Percentiles rank a stretch among this genome's conserved stretches.
phyloP scores from a whole-genome alignment of 164 flowering plant genomes.

The Warburgia ugandensis region DNA sequence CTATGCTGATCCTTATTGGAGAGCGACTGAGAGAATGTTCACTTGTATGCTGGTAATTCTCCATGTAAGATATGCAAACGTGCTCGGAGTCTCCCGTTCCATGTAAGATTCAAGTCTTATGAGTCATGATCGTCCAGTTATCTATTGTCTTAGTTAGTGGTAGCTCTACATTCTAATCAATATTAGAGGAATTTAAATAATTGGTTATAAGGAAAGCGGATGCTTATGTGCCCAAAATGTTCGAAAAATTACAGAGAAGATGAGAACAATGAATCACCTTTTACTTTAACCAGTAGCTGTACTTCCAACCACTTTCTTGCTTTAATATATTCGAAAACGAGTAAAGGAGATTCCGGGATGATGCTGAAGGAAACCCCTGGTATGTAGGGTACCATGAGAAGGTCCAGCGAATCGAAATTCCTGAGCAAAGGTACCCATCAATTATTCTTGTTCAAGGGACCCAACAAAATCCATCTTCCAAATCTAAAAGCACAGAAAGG shows the following conservation, averaged over 20 bases:
- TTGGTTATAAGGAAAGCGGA: constrained; percentile 12
- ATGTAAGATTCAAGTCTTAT: too few relatives aligned
- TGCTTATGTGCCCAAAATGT: constrained; percentile 38
- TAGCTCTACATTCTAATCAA: not conserved
- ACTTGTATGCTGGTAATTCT: too few relatives aligned
- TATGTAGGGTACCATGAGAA: constrained; percentile 36
- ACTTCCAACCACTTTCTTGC: constrained; percentile 48
- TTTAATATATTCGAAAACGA: constrained; percentile 63
- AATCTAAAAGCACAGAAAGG: constrained; percentile 32
- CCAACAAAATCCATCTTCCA: constrained; percentile 37
- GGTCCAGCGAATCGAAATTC: constrained; percentile 59
- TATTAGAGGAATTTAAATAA: constrained; percentile 31
- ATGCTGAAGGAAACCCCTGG: constrained; percentile 35
- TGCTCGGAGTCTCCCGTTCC: too few relatives aligned
- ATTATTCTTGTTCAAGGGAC: constrained; percentile 37
- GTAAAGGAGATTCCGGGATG: constrained; percentile 76
- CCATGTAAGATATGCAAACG: too few relatives aligned
- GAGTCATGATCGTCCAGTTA: too few relatives aligned
- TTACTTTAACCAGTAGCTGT: constrained; percentile 63
- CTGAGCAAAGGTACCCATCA: constrained; percentile 36
- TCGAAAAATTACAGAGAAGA: constrained; percentile 51
- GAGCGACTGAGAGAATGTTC: too few relatives aligned
- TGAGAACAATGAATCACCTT: constrained; percentile 36
- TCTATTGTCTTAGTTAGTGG: constrained; percentile 1
- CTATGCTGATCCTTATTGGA: too few relatives aligned